These are phyloP conservation scores for Russula sp. DNA, from an alignment of 768 basidiomycete genomes.

Conservation along the genomic window DNA sequence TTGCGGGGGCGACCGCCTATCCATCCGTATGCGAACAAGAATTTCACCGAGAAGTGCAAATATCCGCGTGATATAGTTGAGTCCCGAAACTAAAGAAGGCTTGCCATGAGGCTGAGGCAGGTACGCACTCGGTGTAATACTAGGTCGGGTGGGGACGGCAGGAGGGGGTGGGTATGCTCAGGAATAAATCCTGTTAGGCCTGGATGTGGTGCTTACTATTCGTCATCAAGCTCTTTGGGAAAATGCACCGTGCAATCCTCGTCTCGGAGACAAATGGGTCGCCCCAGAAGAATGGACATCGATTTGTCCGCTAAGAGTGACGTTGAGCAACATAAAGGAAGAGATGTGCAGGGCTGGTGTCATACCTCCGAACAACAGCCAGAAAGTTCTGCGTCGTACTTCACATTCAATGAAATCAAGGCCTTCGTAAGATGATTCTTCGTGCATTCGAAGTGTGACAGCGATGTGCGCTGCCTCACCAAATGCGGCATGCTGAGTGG, in stretches of 20 bases:
- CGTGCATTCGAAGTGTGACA: conserved; percentile 77
- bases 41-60: conserved; percentile 85
- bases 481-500: conserved; percentile 81
- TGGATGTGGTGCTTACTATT: conserved; percentile 58
- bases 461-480: conserved; percentile 84
- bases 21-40: conserved; percentile 78
- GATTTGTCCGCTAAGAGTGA: conserved; percentile 70
- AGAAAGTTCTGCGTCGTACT: conserved; percentile 80
- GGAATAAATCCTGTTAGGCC: conserved; percentile 21
- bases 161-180: conserved; percentile 10
- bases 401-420: conserved; percentile 86
- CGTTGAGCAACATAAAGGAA: conserved; percentile 4
- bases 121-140: conserved; percentile 81
- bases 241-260: conserved; percentile 89
- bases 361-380: conserved; percentile 84
- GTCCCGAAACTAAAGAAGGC: conserved; percentile 78
- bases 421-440: conserved; percentile 75
- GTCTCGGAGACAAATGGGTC: conserved; percentile 80
- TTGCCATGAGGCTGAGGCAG: conserved; percentile 83
- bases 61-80: conserved; percentile 82
- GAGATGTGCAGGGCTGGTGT: conserved; percentile 18
- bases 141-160: conserved; percentile 26
- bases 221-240: conserved; percentile 83
- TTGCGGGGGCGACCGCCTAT: conserved; percentile 79
- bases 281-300: conserved; percentile 76